Evolutionary conservation across 768 basidiomycete species (phyloP).

Genomic region (Kondoa malvinella): DNA sequence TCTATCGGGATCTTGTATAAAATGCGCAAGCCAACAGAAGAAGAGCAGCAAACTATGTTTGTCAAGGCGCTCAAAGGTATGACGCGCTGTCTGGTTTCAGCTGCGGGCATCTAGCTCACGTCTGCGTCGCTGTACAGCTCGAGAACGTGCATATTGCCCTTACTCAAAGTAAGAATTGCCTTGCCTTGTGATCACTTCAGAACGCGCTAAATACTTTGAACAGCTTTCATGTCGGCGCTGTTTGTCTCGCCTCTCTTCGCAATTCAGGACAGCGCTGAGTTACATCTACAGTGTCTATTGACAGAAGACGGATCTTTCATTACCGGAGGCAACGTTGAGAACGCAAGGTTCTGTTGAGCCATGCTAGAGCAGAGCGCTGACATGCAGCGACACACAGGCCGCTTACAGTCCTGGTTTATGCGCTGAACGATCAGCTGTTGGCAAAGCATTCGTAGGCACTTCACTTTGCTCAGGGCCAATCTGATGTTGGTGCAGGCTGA

Average conservation of each 20-base stretch:
- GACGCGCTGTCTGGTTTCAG: background rate
- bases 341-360: background rate
- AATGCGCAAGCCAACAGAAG: background rate
- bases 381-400: background rate
- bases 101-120: background rate
- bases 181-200: background rate
- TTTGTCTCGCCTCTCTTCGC: background rate
- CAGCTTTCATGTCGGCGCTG: background rate
- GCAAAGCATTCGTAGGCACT: background rate
- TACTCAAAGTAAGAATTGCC: background rate
- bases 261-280: too few species aligned
- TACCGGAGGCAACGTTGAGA: background rate
- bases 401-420: background rate
- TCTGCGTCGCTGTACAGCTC: background rate
- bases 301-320: background rate
- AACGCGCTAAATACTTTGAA: too few species aligned
- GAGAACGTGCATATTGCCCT: conserved; percentile 6
- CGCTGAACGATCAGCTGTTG: conserved; percentile 1
- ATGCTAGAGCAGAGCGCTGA: background rate
- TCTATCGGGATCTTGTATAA: background rate
- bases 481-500: background rate
- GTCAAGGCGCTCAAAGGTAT: background rate
- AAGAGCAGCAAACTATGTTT: background rate
- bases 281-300: background rate
- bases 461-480: background rate